phyloP scores from a whole-genome alignment of 2,329 filamentous ascomycete genomes.

The Apiospora phragmitis region DNA sequence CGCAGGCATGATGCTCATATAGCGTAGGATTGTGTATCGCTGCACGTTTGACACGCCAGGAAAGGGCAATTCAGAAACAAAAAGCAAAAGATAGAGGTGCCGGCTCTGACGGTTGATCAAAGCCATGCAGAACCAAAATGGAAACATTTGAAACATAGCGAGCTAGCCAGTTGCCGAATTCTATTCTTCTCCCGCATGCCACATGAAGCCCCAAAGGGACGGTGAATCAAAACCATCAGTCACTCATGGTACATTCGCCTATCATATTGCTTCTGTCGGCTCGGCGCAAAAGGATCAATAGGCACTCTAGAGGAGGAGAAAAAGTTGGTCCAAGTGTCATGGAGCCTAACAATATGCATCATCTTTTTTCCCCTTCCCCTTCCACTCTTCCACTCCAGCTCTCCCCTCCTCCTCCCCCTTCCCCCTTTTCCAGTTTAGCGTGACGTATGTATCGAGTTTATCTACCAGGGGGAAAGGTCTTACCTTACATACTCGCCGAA shows the following conservation, averaged over 20 bases:
- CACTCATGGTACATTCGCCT: neutral
- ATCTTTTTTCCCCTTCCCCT: neutral
- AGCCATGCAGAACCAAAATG: conserved; percentile 1
- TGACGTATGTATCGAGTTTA: neutral
- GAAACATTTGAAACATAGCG: conserved; percentile 8
- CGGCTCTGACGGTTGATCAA: neutral
- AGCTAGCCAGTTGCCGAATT: conserved; percentile 1
- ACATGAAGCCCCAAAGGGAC: neutral
- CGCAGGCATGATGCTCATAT: neutral
- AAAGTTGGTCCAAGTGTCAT: neutral
- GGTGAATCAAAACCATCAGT: conserved; percentile 1
- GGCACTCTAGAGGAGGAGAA: neutral
- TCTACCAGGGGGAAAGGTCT: neutral
- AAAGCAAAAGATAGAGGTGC: neutral
- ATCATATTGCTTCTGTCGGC: conserved; percentile 2
- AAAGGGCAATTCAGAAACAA: neutral
- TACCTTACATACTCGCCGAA: conserved; percentile 4
- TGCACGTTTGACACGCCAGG: conserved; percentile 1
- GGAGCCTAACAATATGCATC: neutral
- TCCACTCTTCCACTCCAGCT: neutral
- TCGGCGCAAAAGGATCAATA: neutral
- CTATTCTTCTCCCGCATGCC: conserved; percentile 4
- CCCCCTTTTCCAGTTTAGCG: neutral
- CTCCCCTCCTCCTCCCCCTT: neutral
- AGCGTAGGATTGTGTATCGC: conserved; percentile 1